Conservation (phyloP, 495 filamentous ascomycete species). For the Penicillium longicatenatum region DNA sequence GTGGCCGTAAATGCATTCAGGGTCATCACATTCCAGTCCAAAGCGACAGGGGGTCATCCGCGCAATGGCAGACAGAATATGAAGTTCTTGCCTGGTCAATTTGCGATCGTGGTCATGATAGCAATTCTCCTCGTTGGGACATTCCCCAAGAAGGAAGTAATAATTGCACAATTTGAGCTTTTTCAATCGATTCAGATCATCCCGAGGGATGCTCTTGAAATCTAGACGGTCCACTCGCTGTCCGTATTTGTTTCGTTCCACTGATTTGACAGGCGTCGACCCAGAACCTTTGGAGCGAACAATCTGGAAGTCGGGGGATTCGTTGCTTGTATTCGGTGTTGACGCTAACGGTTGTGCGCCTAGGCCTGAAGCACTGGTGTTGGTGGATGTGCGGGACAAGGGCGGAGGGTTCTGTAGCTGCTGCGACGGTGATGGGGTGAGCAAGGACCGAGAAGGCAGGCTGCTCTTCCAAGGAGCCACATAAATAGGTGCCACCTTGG, state of each 20-base stretch:
- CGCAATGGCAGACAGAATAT: constrained; percentile 68
- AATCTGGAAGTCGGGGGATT: constrained; percentile 39
- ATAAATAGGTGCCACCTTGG: constrained; percentile 57
- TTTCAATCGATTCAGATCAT: constrained; percentile 61
- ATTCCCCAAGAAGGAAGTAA: constrained; percentile 75
- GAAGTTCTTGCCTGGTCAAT: constrained; percentile 64
- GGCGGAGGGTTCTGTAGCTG: constrained; percentile 33
- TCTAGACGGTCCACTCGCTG: constrained; percentile 67
- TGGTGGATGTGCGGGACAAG: constrained; percentile 44
- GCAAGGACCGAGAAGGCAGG: constrained; percentile 35
- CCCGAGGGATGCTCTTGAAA: constrained; percentile 54
- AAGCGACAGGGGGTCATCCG: constrained; percentile 78
- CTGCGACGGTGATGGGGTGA: constrained; percentile 48
- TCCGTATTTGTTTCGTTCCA: constrained; percentile 72
- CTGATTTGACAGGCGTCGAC: constrained; percentile 50
- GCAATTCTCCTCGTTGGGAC: constrained; percentile 66
- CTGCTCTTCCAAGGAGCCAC: constrained; percentile 38
- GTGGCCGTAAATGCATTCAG: constrained; percentile 86
- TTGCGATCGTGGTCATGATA: constrained; percentile 76
- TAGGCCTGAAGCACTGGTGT: constrained; percentile 39
- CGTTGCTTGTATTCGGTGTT: constrained; percentile 34
- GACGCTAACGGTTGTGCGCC: constrained; percentile 35
- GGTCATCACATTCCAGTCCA: constrained; percentile 71
- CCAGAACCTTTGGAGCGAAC: constrained; percentile 55
- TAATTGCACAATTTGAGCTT: constrained; percentile 84